Evolutionary conservation across 495 filamentous ascomycete species (phyloP).

Genomic region (Darksidea phi): DNA sequence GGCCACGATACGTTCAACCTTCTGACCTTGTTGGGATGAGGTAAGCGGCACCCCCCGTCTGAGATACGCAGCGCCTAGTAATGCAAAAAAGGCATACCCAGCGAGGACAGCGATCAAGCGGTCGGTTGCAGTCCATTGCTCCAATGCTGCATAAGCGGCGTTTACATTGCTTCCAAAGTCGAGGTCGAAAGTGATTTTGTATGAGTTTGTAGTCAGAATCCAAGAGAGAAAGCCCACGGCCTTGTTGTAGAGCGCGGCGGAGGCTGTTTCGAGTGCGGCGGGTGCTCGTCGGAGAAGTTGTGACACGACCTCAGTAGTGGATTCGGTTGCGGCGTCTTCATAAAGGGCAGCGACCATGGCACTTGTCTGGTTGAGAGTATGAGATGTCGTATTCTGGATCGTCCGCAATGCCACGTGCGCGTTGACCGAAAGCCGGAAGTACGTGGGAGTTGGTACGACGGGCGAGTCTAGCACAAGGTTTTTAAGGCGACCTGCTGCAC

Average conservation of each 20-base stretch:
- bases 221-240: background rate
- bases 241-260: background rate
- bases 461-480: slow-evolving; percentile 21
- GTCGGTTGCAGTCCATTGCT: slow-evolving; percentile 73
- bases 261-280: background rate
- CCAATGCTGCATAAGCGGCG: slow-evolving; percentile 15
- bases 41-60: slow-evolving; percentile 65
- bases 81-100: slow-evolving; percentile 74
- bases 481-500: slow-evolving; percentile 28
- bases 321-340: slow-evolving; percentile 7
- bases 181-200: slow-evolving; percentile 33
- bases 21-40: slow-evolving; percentile 61
- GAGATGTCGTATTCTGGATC: slow-evolving; percentile 34
- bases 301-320: background rate
- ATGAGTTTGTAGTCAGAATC: slow-evolving; percentile 28
- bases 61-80: slow-evolving; percentile 75
- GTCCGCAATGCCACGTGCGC: slow-evolving; percentile 36
- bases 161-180: slow-evolving; percentile 17
- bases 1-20: slow-evolving; percentile 74
- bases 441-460: slow-evolving; percentile 20
- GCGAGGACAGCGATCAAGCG: slow-evolving; percentile 74
- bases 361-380: slow-evolving; percentile 24
- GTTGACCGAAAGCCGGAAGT: slow-evolving; percentile 35
- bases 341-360: slow-evolving; percentile 7
- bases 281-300: slow-evolving; percentile 16